Percentiles rank a stretch among this genome's conserved stretches.
Conservation (phyloP, 768 basidiomycete genomes). For the Auriscalpium vulgare region DNA sequence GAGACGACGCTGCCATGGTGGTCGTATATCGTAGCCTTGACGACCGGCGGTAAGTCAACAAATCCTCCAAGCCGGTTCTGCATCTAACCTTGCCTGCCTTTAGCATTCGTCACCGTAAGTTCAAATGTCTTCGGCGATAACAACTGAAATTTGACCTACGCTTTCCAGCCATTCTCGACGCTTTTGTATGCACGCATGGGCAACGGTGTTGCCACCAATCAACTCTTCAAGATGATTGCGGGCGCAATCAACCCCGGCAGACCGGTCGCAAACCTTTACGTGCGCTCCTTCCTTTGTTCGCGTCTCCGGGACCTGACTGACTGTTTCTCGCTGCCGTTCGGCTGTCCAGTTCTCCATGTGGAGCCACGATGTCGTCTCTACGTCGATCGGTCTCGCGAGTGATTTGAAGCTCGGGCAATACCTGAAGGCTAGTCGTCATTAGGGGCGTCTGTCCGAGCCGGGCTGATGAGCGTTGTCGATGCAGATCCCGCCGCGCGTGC, state of each 20-base stretch:
- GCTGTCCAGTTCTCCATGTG: slow-evolving; percentile 51
- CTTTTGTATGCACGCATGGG: slow-evolving; percentile 52
- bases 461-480: not conserved
- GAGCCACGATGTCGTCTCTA: slow-evolving; percentile 54
- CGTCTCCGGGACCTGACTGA: not conserved
- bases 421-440: slow-evolving; percentile 10
- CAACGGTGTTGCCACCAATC: slow-evolving; percentile 52
- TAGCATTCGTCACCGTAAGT: not conserved
- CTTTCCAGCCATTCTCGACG: slow-evolving; percentile 45
- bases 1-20: slow-evolving; percentile 60
- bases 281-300: slow-evolving; percentile 12
- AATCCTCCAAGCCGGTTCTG: not conserved
- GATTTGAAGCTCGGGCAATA: slow-evolving; percentile 55
- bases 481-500: slow-evolving; percentile 58
- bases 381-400: slow-evolving; percentile 42
- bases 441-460: too few species aligned
- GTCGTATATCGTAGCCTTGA: slow-evolving; percentile 50
- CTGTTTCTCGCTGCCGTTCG: not conserved
- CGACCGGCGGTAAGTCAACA: slow-evolving; percentile 30
- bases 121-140: not conserved
- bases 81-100: not conserved
- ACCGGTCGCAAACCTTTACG: slow-evolving; percentile 65
- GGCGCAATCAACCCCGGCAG: slow-evolving; percentile 53
- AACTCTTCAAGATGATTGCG: slow-evolving; percentile 60
- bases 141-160: not conserved